Base-by-base conservation (phyloP, 2,329 filamentous ascomycete species). In the Sphaerulina vaccinii region DNA sequence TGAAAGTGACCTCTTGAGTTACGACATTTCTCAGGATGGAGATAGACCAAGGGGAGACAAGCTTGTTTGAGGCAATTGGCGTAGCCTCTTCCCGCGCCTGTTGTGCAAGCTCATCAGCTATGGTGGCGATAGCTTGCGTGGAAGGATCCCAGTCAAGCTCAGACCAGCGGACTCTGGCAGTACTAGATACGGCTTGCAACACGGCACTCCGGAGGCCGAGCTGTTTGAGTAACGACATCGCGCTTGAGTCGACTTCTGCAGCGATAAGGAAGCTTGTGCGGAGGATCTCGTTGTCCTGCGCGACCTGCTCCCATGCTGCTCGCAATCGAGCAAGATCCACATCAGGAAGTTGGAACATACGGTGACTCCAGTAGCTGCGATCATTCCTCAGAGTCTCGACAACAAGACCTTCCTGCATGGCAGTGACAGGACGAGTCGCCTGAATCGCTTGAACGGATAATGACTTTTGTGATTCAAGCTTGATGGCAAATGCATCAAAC, bases 281-380 rank as follows among this genome's bases (percentile, higher is more conserved):
- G 16, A 37, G 35, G 3, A 37, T 37, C 35, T 37, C 35, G 18
- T 16, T 37, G 15, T 37, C 35, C 35, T 37, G 35, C 6, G 35
- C 15, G 5, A 37, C 35, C 5, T 16, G 23, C 24, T 46, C 24
- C 43, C 43, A 46, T 15, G 43, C 24, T 13, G 18, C 43, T 18
- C 43, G 43, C 43, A 46, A 46, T n/a, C 32, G 27, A 24, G 8
- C 19, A 7, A 35, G 24, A 11, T 37, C 22, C 13, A 46, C 32
- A 11, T 23, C 43, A 18, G 24, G 9, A 19, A 46, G 43, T 19
- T 19, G 15, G 27, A 46, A 46, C 43, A 46, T 46, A 10, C 43
- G 22, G 21, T 46, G 43, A 24, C 43, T 46, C 43, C 43, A 46
- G 27, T 46, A 46, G 43, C 43, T 46, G n/a, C 43, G 43, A 46